phyloP scores from a whole-genome alignment of 176 grass and related monocot species.

The Pontederia paniculata region DNA sequence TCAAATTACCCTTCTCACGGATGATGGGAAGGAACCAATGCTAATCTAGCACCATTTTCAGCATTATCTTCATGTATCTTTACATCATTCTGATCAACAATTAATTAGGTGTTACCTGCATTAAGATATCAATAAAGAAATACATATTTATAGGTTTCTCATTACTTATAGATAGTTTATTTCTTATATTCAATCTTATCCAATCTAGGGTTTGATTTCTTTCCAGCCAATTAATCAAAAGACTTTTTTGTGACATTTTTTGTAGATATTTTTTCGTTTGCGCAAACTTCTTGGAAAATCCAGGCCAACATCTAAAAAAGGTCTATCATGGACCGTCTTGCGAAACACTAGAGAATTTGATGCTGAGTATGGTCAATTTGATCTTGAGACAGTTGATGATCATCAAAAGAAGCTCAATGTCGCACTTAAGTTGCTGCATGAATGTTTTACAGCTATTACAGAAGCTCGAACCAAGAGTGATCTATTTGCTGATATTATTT shows the following conservation, averaged over 20 bases:
- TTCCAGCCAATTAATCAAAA: not conserved
- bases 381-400: not conserved
- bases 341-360: not conserved
- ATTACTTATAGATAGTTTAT: too few relatives aligned
- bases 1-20: too few relatives aligned
- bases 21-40: too few relatives aligned
- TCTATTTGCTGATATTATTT: conserved; percentile 5
- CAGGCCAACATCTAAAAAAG: conserved; percentile 1
- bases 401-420: conserved; percentile 1
- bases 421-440: conserved; percentile 5
- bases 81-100: too few relatives aligned
- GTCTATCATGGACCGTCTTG: conserved; percentile 5
- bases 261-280: conserved; percentile 8
- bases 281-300: conserved; percentile 5
- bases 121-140: too few relatives aligned
- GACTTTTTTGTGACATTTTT: not conserved
- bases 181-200: too few relatives aligned
- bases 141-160: too few relatives aligned
- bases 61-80: too few relatives aligned
- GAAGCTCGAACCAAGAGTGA: conserved; percentile 14
- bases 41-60: too few relatives aligned
- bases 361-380: not conserved
- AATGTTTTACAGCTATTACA: conserved; percentile 5
- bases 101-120: too few relatives aligned
- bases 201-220: not conserved